Evolutionary conservation across 345 rosid species (phyloP).

Genomic region (Hibiscus syriacus): DNA sequence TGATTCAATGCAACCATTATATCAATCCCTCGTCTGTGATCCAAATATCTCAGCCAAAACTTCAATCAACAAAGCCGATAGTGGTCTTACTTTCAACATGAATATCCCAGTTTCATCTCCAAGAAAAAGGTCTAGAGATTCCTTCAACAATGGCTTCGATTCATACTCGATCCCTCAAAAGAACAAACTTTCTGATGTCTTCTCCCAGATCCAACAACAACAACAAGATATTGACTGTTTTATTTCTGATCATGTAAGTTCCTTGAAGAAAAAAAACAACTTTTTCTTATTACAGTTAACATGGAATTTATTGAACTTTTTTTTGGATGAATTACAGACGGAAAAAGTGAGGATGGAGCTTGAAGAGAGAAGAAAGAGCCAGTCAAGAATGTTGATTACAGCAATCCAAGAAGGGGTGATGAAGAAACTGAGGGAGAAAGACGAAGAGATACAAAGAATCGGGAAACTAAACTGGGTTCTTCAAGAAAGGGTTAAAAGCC

Average conservation of each 20-base stretch:
- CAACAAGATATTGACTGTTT: constrained; percentile 49
- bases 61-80: constrained; percentile 36
- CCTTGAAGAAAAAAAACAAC: neutral
- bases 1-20: constrained; percentile 14
- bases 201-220: constrained; percentile 49
- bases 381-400: constrained; percentile 39
- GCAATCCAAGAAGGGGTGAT: constrained; percentile 36
- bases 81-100: constrained; percentile 43
- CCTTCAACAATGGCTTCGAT: constrained; percentile 23
- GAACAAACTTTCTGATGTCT: constrained; percentile 27
- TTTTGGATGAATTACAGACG: constrained; percentile 19
- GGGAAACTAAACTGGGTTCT: constrained; percentile 54
- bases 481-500: constrained; percentile 48
- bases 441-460: constrained; percentile 50
- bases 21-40: too few species aligned
- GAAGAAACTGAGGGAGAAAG: constrained; percentile 50
- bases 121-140: constrained; percentile 42
- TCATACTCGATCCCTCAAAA: constrained; percentile 26
- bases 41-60: constrained; percentile 27
- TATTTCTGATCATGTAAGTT: constrained; percentile 43
- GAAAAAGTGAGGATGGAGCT: constrained; percentile 53
- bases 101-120: constrained; percentile 18
- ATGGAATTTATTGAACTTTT: neutral
- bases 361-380: constrained; percentile 48
- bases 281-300: neutral